phyloP scores from a whole-genome alignment of 805 yeast genomes.

The Jamesozyma piceae region DNA sequence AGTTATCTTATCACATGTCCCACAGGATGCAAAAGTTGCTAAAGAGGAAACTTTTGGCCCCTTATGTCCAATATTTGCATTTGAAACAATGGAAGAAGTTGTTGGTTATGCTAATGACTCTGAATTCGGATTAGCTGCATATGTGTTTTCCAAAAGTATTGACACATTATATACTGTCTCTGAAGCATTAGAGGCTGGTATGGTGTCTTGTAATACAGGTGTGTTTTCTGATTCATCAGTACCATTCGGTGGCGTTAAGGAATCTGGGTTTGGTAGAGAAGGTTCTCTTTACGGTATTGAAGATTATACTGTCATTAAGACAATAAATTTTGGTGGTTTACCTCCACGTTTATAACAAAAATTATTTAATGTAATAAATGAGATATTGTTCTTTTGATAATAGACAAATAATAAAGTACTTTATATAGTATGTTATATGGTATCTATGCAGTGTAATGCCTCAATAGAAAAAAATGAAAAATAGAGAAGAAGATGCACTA shows the following conservation, averaged over 20 bases:
- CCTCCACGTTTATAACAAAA: slow-evolving; percentile 4
- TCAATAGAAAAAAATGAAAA: too few relatives aligned
- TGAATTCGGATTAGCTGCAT: slow-evolving; percentile 50
- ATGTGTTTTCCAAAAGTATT: slow-evolving; percentile 45
- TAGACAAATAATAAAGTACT: too few relatives aligned
- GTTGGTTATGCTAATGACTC: slow-evolving; percentile 45
- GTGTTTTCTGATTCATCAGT: slow-evolving; percentile 45
- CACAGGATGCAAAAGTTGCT: slow-evolving; percentile 41
- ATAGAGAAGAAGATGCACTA: too few relatives aligned
- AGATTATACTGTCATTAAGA: slow-evolving; percentile 47
- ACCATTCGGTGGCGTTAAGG: slow-evolving; percentile 57
- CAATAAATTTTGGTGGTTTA: slow-evolving; percentile 39
- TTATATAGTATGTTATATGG: too few relatives aligned
- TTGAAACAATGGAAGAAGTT: slow-evolving; percentile 46
- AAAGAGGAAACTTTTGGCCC: slow-evolving; percentile 62
- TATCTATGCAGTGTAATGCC: too few relatives aligned
- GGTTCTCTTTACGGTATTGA: slow-evolving; percentile 56
- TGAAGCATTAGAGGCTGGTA: slow-evolving; percentile 53
- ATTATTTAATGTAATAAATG: neutral
- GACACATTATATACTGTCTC: slow-evolving; percentile 43
- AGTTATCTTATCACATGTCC: slow-evolving; percentile 43
- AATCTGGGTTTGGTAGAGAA: slow-evolving; percentile 64
- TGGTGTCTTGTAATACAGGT: slow-evolving; percentile 56
- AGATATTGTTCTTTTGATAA: too few relatives aligned
- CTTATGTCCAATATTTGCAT: slow-evolving; percentile 46